These are phyloP conservation scores for Pseudogymnoascus sp. DNA, from an alignment of 2,329 filamentous ascomycete genomes.

Conservation along the genomic window DNA sequence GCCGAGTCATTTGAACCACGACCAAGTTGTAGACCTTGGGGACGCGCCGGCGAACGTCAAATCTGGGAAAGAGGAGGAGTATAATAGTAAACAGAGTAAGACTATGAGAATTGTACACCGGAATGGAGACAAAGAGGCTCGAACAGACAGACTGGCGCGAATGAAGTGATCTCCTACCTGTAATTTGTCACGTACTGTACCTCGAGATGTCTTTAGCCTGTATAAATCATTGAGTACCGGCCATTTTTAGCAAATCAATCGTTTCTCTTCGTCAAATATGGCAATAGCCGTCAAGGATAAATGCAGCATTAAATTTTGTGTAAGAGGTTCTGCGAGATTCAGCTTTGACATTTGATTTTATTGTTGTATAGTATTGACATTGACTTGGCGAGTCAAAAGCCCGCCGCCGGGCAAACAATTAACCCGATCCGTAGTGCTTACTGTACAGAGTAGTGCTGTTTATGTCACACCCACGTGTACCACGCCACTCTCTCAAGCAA, in stretches of 20 bases:
- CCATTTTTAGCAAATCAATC: neutral
- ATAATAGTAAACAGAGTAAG: neutral
- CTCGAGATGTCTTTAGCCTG: neutral
- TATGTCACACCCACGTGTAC: neutral
- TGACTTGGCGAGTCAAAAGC: neutral
- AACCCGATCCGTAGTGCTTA: neutral
- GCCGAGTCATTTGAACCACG: slow-evolving; percentile 3
- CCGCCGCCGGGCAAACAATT: slow-evolving; percentile 3
- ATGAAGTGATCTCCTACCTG: neutral
- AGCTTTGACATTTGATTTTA: neutral
- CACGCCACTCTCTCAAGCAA: neutral
- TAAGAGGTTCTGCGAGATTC: neutral
- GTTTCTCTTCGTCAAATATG: neutral
- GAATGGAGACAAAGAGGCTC: neutral
- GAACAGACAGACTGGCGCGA: neutral
- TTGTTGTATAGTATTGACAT: neutral
- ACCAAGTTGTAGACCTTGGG: neutral
- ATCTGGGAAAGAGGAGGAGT: neutral
- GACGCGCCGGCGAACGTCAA: neutral
- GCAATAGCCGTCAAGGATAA: neutral
- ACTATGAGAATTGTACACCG: neutral
- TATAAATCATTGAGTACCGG: neutral
- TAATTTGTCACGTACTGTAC: neutral
- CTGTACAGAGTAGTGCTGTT: neutral
- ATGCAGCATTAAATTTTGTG: neutral